Evolutionary conservation across 768 basidiomycete genomes (phyloP).

Genomic region (Porpolomopsis calyptriformis): DNA sequence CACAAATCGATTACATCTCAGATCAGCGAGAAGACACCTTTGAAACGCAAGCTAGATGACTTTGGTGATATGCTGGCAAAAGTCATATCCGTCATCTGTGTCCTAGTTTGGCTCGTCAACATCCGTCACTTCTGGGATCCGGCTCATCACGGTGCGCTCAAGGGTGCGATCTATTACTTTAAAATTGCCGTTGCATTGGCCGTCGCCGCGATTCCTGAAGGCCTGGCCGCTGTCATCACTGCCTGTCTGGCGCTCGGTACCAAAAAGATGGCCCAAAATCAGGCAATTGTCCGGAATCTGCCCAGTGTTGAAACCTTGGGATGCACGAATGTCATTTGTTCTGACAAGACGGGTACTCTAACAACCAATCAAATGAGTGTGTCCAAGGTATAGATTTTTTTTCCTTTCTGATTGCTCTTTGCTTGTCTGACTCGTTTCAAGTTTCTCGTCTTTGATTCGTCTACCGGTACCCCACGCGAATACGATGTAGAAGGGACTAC

Average conservation of each 20-base stretch:
- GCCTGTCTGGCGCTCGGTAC: conserved; percentile 94
- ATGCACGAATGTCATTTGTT: conserved; percentile 97
- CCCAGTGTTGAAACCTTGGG: conserved; percentile 97
- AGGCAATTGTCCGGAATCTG: conserved; percentile 92
- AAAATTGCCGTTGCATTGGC: conserved; percentile 98
- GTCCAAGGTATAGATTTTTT: conserved; percentile 42
- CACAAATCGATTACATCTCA: conserved; percentile 93
- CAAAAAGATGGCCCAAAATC: conserved; percentile 99
- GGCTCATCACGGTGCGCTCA: conserved; percentile 78
- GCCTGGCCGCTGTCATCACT: conserved; percentile 96
- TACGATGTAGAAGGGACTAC: conserved; percentile 87
- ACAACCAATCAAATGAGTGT: conserved; percentile 99
- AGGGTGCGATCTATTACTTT: conserved; percentile 97
- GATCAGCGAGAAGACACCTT: conserved; percentile 90
- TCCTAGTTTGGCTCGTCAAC: conserved; percentile 98
- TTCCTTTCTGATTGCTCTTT: background rate
- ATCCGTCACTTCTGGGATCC: conserved; percentile 94
- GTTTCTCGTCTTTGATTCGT: conserved; percentile 66
- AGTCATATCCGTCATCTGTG: conserved; percentile 93
- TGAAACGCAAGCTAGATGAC: conserved; percentile 96
- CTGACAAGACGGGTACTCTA: conserved; percentile 94
- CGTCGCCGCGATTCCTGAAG: conserved; percentile 98
- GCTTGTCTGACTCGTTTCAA: conserved; percentile 20
- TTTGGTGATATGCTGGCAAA: conserved; percentile 97
- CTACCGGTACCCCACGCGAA: conserved; percentile 42